A percentile compares a stretch with the other conserved stretches of the same genome.
Evolutionary conservation across 2,329 filamentous ascomycete species (phyloP).

Genomic region (Venturia aucupariae): DNA sequence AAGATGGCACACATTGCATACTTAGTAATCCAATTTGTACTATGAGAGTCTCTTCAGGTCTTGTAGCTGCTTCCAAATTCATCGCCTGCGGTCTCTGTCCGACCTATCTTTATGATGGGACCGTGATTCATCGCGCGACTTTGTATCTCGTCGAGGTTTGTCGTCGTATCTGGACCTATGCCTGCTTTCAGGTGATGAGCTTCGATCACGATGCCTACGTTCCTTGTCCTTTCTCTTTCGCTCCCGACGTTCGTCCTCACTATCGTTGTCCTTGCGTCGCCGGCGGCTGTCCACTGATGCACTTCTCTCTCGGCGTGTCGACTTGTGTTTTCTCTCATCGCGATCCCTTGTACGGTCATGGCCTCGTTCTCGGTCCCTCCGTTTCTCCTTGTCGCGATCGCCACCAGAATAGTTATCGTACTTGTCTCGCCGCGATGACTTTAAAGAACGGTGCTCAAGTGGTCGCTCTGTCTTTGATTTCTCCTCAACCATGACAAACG

Average conservation of each 20-base stretch:
- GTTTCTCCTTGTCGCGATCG: constrained; percentile 1
- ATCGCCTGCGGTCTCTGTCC: constrained; percentile 3
- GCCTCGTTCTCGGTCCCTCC: constrained; percentile 9
- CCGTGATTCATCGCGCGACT: background rate
- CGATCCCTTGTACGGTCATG: constrained; percentile 9
- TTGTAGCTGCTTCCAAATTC: background rate
- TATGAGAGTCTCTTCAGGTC: background rate
- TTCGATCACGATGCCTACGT: constrained; percentile 8
- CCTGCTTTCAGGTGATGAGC: background rate
- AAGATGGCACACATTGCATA: background rate
- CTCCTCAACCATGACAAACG: constrained; percentile 20
- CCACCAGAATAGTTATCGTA: background rate
- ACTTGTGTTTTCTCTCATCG: constrained; percentile 16
- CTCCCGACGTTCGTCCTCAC: background rate
- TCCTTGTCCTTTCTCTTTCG: background rate
- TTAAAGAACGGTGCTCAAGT: constrained; percentile 1
- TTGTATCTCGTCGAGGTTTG: background rate
- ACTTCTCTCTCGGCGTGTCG: constrained; percentile 17
- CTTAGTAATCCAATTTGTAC: background rate
- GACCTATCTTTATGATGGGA: constrained; percentile 9
- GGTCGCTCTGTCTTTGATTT: constrained; percentile 14
- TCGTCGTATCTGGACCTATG: constrained; percentile 10
- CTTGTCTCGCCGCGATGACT: constrained; percentile 3
- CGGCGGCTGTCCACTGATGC: constrained; percentile 15
- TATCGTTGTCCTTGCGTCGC: constrained; percentile 5